A percentile compares a stretch with the other conserved stretches of the same genome.
Evolutionary conservation across 2,329 filamentous ascomycete species (phyloP).

Genomic region (Cercospora nicotianae): DNA sequence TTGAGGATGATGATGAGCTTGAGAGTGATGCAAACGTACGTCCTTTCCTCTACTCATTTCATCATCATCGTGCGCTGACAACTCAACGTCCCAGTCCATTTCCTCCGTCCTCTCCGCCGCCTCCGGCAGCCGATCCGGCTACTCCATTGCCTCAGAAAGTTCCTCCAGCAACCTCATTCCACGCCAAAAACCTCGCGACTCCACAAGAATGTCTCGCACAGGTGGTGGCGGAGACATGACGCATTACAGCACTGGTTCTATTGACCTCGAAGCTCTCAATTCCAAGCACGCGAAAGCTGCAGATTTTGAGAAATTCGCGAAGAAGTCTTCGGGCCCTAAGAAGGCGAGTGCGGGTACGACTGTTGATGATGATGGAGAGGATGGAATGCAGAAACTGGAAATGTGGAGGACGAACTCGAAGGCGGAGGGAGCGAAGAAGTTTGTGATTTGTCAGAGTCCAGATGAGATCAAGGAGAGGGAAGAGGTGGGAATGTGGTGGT

Average conservation of each 20-base stretch:
- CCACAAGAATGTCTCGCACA: not conserved
- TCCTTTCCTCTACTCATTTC: not conserved
- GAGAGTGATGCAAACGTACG: not conserved
- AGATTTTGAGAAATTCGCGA: conserved; percentile 9
- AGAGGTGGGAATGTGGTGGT: not conserved
- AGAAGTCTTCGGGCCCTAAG: not conserved
- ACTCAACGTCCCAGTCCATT: not conserved
- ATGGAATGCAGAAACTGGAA: not conserved
- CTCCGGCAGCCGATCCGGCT: not conserved
- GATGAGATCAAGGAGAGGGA: not conserved
- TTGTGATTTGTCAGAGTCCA: conserved; percentile 9
- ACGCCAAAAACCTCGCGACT: not conserved
- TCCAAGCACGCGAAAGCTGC: conserved; percentile 12
- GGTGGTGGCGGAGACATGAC: not conserved
- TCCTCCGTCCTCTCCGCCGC: not conserved
- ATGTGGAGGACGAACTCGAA: conserved; percentile 12
- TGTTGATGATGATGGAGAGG: not conserved
- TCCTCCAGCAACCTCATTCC: not conserved
- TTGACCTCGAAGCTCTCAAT: conserved; percentile 13
- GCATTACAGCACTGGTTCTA: conserved; percentile 8
- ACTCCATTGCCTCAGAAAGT: not conserved
- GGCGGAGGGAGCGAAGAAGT: conserved; percentile 2
- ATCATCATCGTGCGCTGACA: not conserved
- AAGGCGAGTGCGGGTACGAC: not conserved
- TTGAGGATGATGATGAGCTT: conserved; percentile 2